phyloP scores from a whole-genome alignment of 768 basidiomycete genomes.

The Mycena rosella region DNA sequence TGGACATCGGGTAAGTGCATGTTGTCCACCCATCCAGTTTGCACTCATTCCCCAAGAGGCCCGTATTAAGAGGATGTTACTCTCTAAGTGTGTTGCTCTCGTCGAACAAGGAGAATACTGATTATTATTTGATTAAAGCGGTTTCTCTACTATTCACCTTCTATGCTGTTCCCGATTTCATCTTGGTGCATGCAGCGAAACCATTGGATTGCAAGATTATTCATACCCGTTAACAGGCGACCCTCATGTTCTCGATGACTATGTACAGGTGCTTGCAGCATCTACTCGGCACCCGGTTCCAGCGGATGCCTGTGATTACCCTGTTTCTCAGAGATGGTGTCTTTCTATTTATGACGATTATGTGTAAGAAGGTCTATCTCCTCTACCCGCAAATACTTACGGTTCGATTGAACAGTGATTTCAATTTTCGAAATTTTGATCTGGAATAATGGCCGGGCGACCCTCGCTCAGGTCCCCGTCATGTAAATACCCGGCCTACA shows the following conservation, averaged over 20 bases:
- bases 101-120: neutral
- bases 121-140: neutral
- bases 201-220: no score
- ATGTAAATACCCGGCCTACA: neutral
- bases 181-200: neutral
- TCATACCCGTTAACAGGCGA: no score
- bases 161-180: neutral
- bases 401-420: neutral
- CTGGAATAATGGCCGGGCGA: neutral
- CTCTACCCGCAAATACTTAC: neutral
- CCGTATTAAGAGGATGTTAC: neutral
- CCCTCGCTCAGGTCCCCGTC: slow-evolving; percentile 8
- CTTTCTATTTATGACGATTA: neutral
- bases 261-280: neutral
- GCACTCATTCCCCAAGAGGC: neutral
- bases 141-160: slow-evolving; percentile 11
- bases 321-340: no score
- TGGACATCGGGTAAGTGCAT: slow-evolving; percentile 6
- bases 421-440: neutral
- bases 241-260: slow-evolving; percentile 7
- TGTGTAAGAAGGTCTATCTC: neutral
- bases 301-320: neutral
- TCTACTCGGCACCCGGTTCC: neutral
- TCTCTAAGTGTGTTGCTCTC: neutral
- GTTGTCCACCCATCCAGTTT: no score